A percentile compares a stretch with the other conserved stretches of the same genome.
phyloP scores from a whole-genome alignment of 805 yeast genomes.

The Candida vartiovaarae region DNA sequence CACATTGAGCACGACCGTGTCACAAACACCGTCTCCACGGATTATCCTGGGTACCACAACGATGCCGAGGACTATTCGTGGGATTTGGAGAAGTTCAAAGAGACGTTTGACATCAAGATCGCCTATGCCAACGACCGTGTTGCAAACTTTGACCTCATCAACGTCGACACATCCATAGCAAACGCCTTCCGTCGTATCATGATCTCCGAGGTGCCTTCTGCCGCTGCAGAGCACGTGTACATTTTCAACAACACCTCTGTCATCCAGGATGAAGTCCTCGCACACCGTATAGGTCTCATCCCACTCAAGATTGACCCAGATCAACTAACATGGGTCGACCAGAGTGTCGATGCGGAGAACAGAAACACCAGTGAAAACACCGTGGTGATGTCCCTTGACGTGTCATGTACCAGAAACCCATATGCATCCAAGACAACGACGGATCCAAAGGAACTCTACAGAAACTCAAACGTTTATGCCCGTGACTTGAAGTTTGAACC shows the following conservation, averaged over 20 bases:
- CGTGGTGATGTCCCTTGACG: conserved; percentile 72
- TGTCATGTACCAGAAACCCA: conserved; percentile 78
- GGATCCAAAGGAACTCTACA: conserved; percentile 77
- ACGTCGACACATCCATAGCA: conserved; percentile 86
- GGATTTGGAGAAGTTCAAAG: conserved; percentile 76
- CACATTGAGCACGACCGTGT: conserved; percentile 89
- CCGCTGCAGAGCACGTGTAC: conserved; percentile 89
- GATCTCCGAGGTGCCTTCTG: conserved; percentile 95
- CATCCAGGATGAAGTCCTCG: conserved; percentile 93
- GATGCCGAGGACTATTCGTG: conserved; percentile 63
- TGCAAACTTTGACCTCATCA: conserved; percentile 81
- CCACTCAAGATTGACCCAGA: conserved; percentile 94
- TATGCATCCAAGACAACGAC: conserved; percentile 72
- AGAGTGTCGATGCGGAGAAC: conserved; percentile 52
- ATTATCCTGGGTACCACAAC: conserved; percentile 80
- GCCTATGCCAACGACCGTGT: conserved; percentile 56
- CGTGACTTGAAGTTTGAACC: conserved; percentile 85
- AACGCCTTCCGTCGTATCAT: conserved; percentile 96
- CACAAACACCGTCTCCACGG: conserved; percentile 81
- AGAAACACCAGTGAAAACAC: conserved; percentile 85
- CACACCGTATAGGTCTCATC: conserved; percentile 89
- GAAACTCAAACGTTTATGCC: conserved; percentile 84
- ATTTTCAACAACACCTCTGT: conserved; percentile 93
- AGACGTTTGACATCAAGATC: conserved; percentile 59
- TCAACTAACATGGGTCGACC: conserved; percentile 74